Evolutionary conservation across 2,329 filamentous ascomycete genomes (phyloP).

Genomic region (Gliomastix tumulicola): DNA sequence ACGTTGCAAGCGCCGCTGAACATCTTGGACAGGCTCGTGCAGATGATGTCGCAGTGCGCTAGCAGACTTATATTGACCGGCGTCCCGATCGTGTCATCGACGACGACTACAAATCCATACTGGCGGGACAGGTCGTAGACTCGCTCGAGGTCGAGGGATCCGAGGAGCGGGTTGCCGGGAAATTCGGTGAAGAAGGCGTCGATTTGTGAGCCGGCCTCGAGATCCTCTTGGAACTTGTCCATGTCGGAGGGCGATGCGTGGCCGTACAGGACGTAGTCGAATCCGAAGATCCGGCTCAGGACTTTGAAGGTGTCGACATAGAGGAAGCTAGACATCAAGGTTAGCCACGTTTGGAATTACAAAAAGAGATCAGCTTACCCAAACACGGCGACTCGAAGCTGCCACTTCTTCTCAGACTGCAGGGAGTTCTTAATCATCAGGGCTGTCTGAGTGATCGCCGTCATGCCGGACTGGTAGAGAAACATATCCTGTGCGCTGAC

Average conservation of each 20-base stretch:
- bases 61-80: conserved; percentile 94
- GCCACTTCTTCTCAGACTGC: too few relatives aligned
- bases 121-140: conserved; percentile 73
- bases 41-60: conserved; percentile 81
- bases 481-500: too few relatives aligned
- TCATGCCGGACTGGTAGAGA: too few relatives aligned
- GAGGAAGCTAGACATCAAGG: too few relatives aligned
- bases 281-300: conserved; percentile 87
- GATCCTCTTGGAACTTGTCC: conserved; percentile 69
- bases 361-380: too few relatives aligned
- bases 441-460: too few relatives aligned
- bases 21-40: conserved; percentile 92
- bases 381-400: too few relatives aligned
- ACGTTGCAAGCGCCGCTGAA: conserved; percentile 98
- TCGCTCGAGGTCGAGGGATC: conserved; percentile 73
- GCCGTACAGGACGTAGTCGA: conserved; percentile 79
- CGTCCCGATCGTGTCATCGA: conserved; percentile 95
- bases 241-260: conserved; percentile 70
- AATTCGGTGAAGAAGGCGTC: conserved; percentile 91
- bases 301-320: conserved; percentile 97
- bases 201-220: conserved; percentile 67
- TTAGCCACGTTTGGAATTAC: too few relatives aligned
- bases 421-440: too few relatives aligned
- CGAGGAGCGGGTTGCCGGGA: conserved; percentile 83
- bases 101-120: conserved; percentile 82